A percentile compares a stretch with the other conserved stretches of the same genome.
phyloP scores from a whole-genome alignment of 371 early-diverging fungal genomes.

The Nematocida homosporus region DNA sequence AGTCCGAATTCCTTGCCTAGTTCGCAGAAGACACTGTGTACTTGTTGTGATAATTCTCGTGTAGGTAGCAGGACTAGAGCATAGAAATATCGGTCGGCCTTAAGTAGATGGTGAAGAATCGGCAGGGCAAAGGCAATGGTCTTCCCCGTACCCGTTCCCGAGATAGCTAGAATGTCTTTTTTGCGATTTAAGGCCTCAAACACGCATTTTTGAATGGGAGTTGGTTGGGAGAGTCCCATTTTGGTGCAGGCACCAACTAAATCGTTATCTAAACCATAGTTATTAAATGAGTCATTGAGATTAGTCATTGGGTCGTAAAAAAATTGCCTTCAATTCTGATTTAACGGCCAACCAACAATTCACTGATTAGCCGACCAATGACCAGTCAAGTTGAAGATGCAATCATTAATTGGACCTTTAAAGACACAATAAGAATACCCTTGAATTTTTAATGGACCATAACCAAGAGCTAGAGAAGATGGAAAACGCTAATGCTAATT shows the following conservation, averaged over 20 bases:
- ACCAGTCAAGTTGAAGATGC: too few species aligned
- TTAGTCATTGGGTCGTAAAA: too few species aligned
- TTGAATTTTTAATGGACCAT: not conserved
- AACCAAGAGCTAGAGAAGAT: not conserved
- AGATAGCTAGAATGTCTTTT: conserved; percentile 88
- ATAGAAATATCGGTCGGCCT: conserved; percentile 61
- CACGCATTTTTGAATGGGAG: conserved; percentile 81
- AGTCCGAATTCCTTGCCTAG: conserved; percentile 81
- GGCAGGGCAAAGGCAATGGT: conserved; percentile 92
- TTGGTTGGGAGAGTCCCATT: conserved; percentile 61
- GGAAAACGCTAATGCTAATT: not conserved
- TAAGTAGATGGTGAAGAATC: conserved; percentile 75
- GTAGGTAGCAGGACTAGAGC: conserved; percentile 84
- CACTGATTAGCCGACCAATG: too few species aligned
- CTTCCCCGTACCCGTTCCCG: conserved; percentile 93
- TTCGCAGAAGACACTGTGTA: conserved; percentile 81
- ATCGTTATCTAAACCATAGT: too few species aligned
- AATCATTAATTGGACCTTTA: too few species aligned
- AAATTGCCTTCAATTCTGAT: too few species aligned
- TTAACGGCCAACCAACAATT: too few species aligned
- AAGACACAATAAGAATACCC: too few species aligned
- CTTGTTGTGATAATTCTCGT: conserved; percentile 90
- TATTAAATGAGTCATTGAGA: too few species aligned
- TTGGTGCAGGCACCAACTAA: conserved; percentile 1
- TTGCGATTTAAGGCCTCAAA: conserved; percentile 84